phyloP scores from a whole-genome alignment of 139 green algal species.

The Penium margaritaceum region DNA sequence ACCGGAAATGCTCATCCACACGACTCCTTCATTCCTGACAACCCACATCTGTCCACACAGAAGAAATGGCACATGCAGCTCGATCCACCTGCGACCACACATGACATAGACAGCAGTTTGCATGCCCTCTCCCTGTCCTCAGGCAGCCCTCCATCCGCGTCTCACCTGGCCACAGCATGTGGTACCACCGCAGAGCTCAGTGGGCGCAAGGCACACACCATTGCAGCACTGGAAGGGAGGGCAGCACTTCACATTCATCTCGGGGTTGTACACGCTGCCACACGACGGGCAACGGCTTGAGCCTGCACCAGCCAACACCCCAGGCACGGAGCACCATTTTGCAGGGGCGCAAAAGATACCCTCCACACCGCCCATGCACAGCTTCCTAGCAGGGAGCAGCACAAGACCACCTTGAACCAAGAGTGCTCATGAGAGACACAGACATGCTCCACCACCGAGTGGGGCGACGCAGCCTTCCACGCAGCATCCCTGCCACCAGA shows the following conservation, averaged over 20 bases:
- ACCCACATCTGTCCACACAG: neutral
- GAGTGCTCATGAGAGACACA: too few relatives aligned
- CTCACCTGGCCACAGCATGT: slow-evolving; percentile 5
- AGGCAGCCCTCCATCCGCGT: too few relatives aligned
- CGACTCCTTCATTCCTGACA: neutral
- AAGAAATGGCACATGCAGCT: neutral
- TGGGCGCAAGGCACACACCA: slow-evolving; percentile 1
- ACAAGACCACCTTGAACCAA: too few relatives aligned
- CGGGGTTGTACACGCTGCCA: neutral
- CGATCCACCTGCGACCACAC: neutral
- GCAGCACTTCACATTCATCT: slow-evolving; percentile 1
- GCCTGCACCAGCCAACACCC: neutral
- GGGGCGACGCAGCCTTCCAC: too few relatives aligned
- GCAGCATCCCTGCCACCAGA: neutral
- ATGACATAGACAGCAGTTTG: too few relatives aligned
- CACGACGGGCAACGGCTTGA: neutral
- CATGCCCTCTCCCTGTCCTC: too few relatives aligned
- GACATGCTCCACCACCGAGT: too few relatives aligned
- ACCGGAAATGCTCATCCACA: too few relatives aligned
- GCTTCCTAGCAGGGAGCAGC: neutral
- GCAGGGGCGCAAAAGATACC: too few relatives aligned
- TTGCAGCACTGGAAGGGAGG: slow-evolving; percentile 8
- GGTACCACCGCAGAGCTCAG: neutral
- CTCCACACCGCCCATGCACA: too few relatives aligned
- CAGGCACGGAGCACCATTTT: neutral